phyloP scores from a whole-genome alignment of 495 filamentous ascomycete species.

The Zalerion maritima region DNA sequence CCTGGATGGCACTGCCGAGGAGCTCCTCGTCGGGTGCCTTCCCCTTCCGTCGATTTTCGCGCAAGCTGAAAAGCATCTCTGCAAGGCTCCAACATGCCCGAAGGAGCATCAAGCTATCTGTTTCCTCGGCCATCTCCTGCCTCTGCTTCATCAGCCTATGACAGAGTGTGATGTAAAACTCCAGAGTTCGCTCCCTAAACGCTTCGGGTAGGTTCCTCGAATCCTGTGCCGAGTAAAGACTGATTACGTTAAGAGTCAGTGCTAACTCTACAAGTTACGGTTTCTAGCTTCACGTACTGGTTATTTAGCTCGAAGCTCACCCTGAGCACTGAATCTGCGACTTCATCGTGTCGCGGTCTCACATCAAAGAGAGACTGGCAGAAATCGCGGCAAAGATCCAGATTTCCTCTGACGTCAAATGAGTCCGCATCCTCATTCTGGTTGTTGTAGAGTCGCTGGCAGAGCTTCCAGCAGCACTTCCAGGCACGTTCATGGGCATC shows the following conservation, averaged over 20 bases:
- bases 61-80: slow-evolving; percentile 86
- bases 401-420: slow-evolving; percentile 57
- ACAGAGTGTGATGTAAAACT: slow-evolving; percentile 87
- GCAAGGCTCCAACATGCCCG: slow-evolving; percentile 82
- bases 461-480: slow-evolving; percentile 85
- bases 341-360: slow-evolving; percentile 56
- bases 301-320: slow-evolving; percentile 94
- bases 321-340: slow-evolving; percentile 67
- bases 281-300: slow-evolving; percentile 32
- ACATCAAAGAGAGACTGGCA: slow-evolving; percentile 83
- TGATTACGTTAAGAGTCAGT: slow-evolving; percentile 15
- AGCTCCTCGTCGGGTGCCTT: slow-evolving; percentile 67
- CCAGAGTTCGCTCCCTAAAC: slow-evolving; percentile 76
- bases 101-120: slow-evolving; percentile 66
- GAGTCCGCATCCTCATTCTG: slow-evolving; percentile 52
- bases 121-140: slow-evolving; percentile 58
- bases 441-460: slow-evolving; percentile 73
- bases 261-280: too few species aligned
- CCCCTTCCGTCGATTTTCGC: slow-evolving; percentile 64
- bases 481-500: slow-evolving; percentile 73
- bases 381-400: slow-evolving; percentile 83
- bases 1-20: slow-evolving; percentile 72
- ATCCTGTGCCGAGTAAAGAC: slow-evolving; percentile 79
- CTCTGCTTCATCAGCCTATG: slow-evolving; percentile 91
- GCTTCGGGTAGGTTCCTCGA: slow-evolving; percentile 64